Base-by-base conservation (phyloP, 768 basidiomycete species). In the Lactarius sanguifluus region DNA sequence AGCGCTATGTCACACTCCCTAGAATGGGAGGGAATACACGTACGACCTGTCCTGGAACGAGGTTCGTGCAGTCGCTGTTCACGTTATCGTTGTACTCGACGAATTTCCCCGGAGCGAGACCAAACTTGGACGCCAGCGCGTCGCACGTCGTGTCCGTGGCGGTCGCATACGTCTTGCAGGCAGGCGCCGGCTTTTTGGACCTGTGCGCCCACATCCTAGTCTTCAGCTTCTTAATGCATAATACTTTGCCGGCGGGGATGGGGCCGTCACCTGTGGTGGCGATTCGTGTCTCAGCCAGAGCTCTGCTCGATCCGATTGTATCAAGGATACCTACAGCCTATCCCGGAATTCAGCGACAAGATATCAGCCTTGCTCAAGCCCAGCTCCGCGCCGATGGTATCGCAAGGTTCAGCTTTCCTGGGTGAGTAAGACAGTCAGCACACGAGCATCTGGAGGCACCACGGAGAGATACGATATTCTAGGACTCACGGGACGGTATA, bases 81-180 rank as follows among this genome's bases (percentile, higher is more conserved):
- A 68, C 66, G 10, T 64, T 12, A 55, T 64, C 66, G 16, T 69
- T 69, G n/a, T 59, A 67, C 4, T 43, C 5, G 13, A 59, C 40
- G 32, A 69, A 69, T 3, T 34, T 2, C 16, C 1, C 3, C 18
- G 3, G 0, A 10, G 59, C 54, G 28, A 69, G 43, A 18, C 61
- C 52, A 45, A 40, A 67, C 2, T 15, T 4, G 5, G 30, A 15
- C 8, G 58, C 43, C 10, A 69, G 52, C 23, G 1, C 38, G 10
- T 40, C 18, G 45, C 69, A 69, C 28, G 58, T 43, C 30, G 25
- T 30, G 3, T 2, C 30, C 32, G 65, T 60, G 41, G 69, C 66
- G 8, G 66, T 69, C 1, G 3, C 43, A 30, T 69, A 64, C n/a
- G 58, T 54, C 36, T 66, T 69, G 50, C 69, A 69, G 2, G 2